phyloP scores from a whole-genome alignment of 306 rosid genomes.

The Corylus americana region DNA sequence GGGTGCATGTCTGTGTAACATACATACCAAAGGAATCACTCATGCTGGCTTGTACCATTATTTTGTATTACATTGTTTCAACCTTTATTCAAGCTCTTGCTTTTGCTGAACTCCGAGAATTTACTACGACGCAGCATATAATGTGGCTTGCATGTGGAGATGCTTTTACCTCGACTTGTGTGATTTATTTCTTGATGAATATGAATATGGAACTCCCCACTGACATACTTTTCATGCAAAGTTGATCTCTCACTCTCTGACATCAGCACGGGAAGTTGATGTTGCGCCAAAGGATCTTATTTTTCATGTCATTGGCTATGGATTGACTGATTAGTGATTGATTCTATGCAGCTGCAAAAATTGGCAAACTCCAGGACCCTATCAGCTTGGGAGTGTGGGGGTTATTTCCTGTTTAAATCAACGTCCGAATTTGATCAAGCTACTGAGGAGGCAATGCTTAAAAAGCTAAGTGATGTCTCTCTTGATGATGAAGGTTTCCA shows the following conservation, averaged over 20 bases:
- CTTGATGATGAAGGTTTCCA: conserved; percentile 33
- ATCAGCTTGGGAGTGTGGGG: conserved; percentile 51
- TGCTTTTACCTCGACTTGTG: neutral
- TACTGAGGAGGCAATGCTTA: conserved; percentile 27
- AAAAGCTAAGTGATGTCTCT: conserved; percentile 21
- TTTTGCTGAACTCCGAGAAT: neutral
- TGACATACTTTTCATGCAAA: neutral
- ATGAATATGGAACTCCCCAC: neutral
- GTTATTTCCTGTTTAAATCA: conserved; percentile 36
- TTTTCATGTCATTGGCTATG: neutral
- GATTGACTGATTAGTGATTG: neutral
- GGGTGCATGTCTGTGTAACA: neutral
- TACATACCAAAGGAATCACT: neutral
- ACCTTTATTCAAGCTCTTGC: neutral
- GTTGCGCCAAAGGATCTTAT: neutral
- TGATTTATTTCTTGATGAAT: neutral
- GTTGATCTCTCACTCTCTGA: neutral
- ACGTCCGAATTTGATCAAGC: conserved; percentile 38
- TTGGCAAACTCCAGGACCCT: conserved; percentile 19
- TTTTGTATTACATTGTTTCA: neutral
- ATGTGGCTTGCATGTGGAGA: neutral
- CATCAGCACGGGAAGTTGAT: neutral
- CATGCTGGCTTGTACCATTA: neutral
- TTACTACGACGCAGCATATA: neutral
- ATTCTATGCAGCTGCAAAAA: conserved; percentile 25